These are phyloP conservation scores for Colletotrichum sp. DNA, from an alignment of 2,329 filamentous ascomycete genomes.

Conservation along the genomic window DNA sequence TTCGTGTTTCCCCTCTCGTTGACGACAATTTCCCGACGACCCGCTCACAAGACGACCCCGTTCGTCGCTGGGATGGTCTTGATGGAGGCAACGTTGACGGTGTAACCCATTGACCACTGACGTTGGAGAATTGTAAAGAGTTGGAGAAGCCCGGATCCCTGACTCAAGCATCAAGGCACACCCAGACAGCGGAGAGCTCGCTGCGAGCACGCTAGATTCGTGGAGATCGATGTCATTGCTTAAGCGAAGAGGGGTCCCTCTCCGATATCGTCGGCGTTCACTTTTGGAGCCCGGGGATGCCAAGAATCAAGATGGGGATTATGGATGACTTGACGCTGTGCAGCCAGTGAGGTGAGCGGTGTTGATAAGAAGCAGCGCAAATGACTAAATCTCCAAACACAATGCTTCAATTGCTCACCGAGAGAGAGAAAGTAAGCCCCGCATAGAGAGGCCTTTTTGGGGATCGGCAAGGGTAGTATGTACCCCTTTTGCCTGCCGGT, in stretches of 20 bases:
- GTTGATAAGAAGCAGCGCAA: neutral
- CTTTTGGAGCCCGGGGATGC: neutral
- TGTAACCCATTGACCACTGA: neutral
- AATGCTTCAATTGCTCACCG: neutral
- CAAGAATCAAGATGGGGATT: neutral
- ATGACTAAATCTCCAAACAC: neutral
- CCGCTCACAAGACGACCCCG: neutral
- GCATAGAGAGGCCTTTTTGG: neutral
- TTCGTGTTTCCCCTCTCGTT: neutral
- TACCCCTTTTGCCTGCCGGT: neutral
- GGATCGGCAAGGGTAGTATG: neutral
- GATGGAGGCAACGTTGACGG: neutral
- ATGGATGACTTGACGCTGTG: neutral
- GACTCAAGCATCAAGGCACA: neutral
- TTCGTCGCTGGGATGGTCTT: neutral
- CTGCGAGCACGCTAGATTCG: neutral
- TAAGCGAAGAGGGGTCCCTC: neutral
- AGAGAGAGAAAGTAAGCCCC: neutral
- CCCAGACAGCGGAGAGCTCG: neutral
- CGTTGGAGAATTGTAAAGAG: neutral
- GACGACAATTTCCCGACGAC: neutral
- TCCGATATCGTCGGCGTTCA: constrained; percentile 17
- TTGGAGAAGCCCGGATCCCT: neutral
- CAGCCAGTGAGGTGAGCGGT: neutral
- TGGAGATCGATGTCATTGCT: constrained; percentile 5